Conservation (phyloP, 2,329 filamentous ascomycete genomes). For the Aureobasidium sp. region DNA sequence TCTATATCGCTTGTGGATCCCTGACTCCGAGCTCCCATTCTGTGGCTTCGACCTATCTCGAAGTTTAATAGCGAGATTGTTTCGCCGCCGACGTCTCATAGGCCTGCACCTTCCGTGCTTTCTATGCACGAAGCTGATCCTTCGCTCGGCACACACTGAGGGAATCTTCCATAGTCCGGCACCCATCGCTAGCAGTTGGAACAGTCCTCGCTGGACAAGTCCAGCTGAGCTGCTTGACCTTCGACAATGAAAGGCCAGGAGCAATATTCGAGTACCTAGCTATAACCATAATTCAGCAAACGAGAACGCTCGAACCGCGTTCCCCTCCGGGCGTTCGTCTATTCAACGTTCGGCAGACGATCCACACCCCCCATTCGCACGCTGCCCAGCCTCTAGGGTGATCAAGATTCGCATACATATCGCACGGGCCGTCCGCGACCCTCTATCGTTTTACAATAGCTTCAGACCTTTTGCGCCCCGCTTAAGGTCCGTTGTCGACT, state of each 20-base stretch:
- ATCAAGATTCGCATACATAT: slow-evolving; percentile 9
- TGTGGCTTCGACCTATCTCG: not conserved
- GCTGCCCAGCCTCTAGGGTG: not conserved
- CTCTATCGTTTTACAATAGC: slow-evolving; percentile 7
- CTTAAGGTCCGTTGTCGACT: not conserved
- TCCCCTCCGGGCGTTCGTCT: not conserved
- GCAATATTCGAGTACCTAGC: not conserved
- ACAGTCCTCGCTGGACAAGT: no score
- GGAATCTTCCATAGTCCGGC: not conserved
- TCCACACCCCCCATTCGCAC: not conserved
- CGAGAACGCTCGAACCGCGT: not conserved
- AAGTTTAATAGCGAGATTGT: slow-evolving; percentile 10
- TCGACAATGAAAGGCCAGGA: not conserved
- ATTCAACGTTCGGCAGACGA: not conserved
- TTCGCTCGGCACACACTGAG: not conserved
- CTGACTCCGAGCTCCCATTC: not conserved
- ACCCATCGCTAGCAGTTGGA: not conserved
- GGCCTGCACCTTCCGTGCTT: slow-evolving; percentile 4
- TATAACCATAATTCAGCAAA: not conserved
- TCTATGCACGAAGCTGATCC: slow-evolving; percentile 6
- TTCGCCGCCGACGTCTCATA: slow-evolving; percentile 1
- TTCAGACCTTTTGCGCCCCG: not conserved
- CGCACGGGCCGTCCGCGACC: slow-evolving; percentile 1
- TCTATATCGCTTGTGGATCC: slow-evolving; percentile 6
- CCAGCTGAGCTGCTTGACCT: not conserved